Percentiles rank a stretch among this genome's conserved stretches.
Evolutionary conservation across 495 filamentous ascomycete genomes (phyloP).

Genomic region (Penicillium turbatum): DNA sequence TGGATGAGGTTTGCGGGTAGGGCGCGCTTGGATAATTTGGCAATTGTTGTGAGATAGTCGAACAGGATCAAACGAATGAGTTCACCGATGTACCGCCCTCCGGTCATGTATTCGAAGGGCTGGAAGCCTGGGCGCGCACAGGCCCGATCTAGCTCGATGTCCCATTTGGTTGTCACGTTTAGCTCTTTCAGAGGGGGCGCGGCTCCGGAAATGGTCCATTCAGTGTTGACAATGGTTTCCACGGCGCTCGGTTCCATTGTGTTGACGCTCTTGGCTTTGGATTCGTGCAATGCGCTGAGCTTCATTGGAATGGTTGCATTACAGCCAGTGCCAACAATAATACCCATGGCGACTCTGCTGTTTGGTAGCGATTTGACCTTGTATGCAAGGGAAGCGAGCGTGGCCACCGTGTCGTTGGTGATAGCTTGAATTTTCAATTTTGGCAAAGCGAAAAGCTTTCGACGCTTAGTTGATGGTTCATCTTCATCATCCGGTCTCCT

Average conservation of each 20-base stretch:
- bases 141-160: slow-evolving; percentile 57
- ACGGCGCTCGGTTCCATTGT: slow-evolving; percentile 42
- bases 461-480: slow-evolving; percentile 42
- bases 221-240: slow-evolving; percentile 76
- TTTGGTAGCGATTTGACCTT: slow-evolving; percentile 57
- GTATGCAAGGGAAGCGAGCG: slow-evolving; percentile 72
- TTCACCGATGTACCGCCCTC: slow-evolving; percentile 79
- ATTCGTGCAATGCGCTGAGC: slow-evolving; percentile 57
- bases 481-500: slow-evolving; percentile 42
- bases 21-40: slow-evolving; percentile 30
- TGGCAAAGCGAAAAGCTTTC: slow-evolving; percentile 53
- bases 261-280: slow-evolving; percentile 50
- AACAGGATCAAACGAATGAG: slow-evolving; percentile 67
- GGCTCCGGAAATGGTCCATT: slow-evolving; percentile 78
- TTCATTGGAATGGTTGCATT: slow-evolving; percentile 78
- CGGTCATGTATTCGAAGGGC: slow-evolving; percentile 85
- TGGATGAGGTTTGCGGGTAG: slow-evolving; percentile 56
- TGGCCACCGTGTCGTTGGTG: slow-evolving; percentile 77
- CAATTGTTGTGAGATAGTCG: slow-evolving; percentile 55
- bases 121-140: slow-evolving; percentile 75
- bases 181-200: slow-evolving; percentile 60
- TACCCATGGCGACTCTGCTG: slow-evolving; percentile 70
- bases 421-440: slow-evolving; percentile 69
- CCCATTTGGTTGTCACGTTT: slow-evolving; percentile 66
- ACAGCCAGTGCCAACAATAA: slow-evolving; percentile 79